Evolutionary conservation across 1,284 basidiomycete genomes (phyloP), one percentile per base, ranked within the genome.

Genomic region (Malassezia sp.): DNA sequence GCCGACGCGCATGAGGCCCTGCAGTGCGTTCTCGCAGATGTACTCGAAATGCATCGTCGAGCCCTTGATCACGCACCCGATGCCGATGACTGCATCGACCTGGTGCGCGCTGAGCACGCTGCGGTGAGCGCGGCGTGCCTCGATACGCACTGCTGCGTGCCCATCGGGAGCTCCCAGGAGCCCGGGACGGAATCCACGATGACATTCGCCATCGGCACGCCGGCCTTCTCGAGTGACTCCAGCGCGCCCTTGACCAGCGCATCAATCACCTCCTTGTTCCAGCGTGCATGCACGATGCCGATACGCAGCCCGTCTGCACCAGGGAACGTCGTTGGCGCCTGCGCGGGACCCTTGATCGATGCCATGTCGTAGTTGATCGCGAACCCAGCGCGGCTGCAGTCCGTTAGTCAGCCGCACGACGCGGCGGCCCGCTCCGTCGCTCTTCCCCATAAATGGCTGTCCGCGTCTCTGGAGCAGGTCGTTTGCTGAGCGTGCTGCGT

Each of bases 51-150:
- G 65, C 66, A 68, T 67, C 6, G 63, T 68, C 18, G 56, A 59
- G 9, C 66, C 91, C 73, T 97, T 97, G 78, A 97, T 95, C 68
- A 97, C 81, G 35, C 90, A 87, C 9, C 91, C 91, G 63, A 97
- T 88, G 30, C 89, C 86, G 67, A 97, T 91, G 56, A 95, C 81
- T 10, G 89, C 93, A 72, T 91, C 84, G 38, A 58, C 22, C 41
- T 38, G 45, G 50, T 59, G 15, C 26, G 33, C 18, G 2, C 32
- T 14, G 57, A 90, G 84, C 59, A 89, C 75, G 66, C 86, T 87
- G 64, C 5, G 11, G 24, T 29, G 7, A 27, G 24, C 17, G 5
- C 11, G 0, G 8, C 2, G 3, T 20, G n/a, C n/a, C n/a, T n/a
- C n/a, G n/a, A 8, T 9, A 49, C 53, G 28, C 28, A 56, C 38